Evolutionary conservation across 345 rosid species (phyloP), one percentile per base, ranked within the genome.

Genomic region (Moringa oleifera): DNA sequence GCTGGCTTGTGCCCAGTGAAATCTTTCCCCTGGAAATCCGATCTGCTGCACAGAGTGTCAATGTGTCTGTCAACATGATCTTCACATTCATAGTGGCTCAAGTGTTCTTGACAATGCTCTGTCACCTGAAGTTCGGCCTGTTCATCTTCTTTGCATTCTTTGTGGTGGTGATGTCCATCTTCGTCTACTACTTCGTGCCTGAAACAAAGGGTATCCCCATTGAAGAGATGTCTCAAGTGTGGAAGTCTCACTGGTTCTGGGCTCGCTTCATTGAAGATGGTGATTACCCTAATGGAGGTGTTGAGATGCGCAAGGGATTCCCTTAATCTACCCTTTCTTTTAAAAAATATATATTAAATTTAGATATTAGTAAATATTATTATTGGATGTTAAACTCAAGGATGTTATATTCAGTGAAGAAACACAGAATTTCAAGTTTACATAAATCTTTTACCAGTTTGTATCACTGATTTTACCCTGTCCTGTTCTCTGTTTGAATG

Each of bases 1-100:
- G 95, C 1, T 92, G 98, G 98, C 50, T 92, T 41, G 97, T 92
- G 2, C 98, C 98, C 0, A 89, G 96, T 67, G 97, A 92, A 72
- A 92, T 92, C 25, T 92, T 89, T 77, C 97, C 98, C 7, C 58
- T 87, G 23, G 98, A 92, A 63, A 87, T 92, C 56, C 72, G 97
- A 21, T 92, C 97, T 0, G 96, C 97, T 0, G 97, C 98, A 0
- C 98, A 92, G 69, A 92, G 97, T 66, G 41, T 92, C 62, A 89
- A 81, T 0, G 98, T 92, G 7, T 92, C 93, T 0, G 90, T 92
- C 52, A 92, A 89, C 80, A 92, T 92, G 98, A 20, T 89, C 20
- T 87, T 87, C 85, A 92, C 98, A 8, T 92, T 92, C 23, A 5
- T 66, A 0, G 75, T 92, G 2, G 97, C 98, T 0, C 98, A 92